Evolutionary conservation across 2,329 filamentous ascomycete species (phyloP).

Genomic region (Verticillium zaregamsianum): DNA sequence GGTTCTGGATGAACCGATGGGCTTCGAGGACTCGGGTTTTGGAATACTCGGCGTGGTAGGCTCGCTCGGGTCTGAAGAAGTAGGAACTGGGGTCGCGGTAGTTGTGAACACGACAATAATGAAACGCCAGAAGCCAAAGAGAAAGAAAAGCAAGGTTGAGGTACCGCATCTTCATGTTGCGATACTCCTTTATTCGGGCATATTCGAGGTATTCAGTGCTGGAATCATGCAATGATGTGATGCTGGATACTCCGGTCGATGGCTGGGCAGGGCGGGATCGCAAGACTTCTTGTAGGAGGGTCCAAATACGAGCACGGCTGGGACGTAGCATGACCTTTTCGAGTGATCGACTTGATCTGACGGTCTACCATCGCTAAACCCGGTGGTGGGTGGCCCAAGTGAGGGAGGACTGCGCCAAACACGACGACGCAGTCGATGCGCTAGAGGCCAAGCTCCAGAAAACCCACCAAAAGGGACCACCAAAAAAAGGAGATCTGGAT

Average conservation of each 20-base stretch:
- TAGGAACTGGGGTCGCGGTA: background rate
- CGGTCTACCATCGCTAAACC: background rate
- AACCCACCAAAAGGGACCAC: background rate
- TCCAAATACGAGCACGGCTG: background rate
- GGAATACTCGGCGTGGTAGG: too few species aligned
- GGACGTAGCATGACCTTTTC: background rate
- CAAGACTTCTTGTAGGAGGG: background rate
- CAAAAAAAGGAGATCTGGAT: background rate
- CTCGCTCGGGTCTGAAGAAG: background rate
- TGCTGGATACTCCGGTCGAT: background rate
- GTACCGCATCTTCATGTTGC: background rate
- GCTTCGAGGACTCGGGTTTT: too few species aligned
- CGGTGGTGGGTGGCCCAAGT: background rate
- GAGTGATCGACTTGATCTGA: background rate
- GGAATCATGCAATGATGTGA: background rate
- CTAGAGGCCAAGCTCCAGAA: background rate
- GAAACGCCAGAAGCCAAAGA: background rate
- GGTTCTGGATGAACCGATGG: too few species aligned
- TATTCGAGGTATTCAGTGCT: background rate
- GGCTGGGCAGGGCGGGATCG: background rate
- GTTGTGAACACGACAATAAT: background rate
- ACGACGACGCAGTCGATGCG: background rate
- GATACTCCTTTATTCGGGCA: background rate
- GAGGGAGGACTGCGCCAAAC: background rate
- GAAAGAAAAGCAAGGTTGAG: background rate